Percentiles rank a stretch among this genome's conserved stretches.
Conservation (phyloP, 179 eudicot species). For the Heliamphora pulchella region DNA sequence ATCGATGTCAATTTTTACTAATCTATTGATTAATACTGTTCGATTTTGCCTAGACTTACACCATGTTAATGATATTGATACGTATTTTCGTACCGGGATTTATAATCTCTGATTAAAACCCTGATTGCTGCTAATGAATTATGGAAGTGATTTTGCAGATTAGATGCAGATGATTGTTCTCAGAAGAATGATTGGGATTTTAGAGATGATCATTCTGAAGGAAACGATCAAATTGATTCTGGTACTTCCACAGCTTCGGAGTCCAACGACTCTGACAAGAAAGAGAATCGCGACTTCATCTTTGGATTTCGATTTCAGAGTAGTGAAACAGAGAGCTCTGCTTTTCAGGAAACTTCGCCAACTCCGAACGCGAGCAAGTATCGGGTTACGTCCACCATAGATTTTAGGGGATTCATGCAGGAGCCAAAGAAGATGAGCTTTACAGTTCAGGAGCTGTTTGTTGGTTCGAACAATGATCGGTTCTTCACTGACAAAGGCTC, state of each 20-base stretch:
- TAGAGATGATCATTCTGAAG: constrained; percentile 13
- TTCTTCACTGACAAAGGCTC: constrained; percentile 11
- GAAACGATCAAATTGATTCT: constrained; percentile 18
- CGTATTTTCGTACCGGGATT: no score
- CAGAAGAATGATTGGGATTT: constrained; percentile 22
- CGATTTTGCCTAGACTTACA: no score
- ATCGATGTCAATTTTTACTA: no score
- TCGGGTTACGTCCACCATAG: not conserved
- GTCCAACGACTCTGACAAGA: constrained; percentile 20
- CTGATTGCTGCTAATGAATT: not conserved
- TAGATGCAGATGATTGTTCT: constrained; percentile 20
- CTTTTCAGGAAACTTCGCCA: constrained; percentile 18
- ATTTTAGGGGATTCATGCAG: constrained; percentile 37
- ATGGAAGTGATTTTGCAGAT: constrained; percentile 30
- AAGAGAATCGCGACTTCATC: constrained; percentile 21
- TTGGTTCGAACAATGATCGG: constrained; percentile 26
- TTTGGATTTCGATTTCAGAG: constrained; percentile 19
- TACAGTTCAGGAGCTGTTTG: constrained; percentile 51
- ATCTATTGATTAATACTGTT: no score
- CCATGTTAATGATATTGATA: no score
- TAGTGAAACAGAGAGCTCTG: constrained; percentile 29
- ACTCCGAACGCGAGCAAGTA: constrained; percentile 43
- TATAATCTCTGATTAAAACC: no score
- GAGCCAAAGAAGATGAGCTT: constrained; percentile 45
- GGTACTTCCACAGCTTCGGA: constrained; percentile 7